phyloP scores from a whole-genome alignment of 108 stramenopile genomes.

The Fistulifera solaris region DNA sequence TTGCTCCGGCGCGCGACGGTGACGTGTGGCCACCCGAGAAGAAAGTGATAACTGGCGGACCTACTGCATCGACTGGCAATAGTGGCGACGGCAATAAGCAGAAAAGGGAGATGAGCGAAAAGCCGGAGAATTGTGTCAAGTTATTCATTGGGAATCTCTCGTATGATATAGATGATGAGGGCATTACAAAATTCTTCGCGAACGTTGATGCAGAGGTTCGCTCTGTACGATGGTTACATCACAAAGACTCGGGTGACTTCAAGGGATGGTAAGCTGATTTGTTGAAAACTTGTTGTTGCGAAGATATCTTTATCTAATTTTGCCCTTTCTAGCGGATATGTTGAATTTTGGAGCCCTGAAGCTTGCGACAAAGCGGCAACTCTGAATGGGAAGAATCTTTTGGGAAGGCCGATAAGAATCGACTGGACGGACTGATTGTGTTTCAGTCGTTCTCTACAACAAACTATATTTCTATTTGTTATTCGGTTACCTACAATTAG shows the following conservation, averaged over 20 bases:
- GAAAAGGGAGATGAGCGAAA: slow-evolving; percentile 75
- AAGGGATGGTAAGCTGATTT: slow-evolving; percentile 70
- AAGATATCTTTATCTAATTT: background rate
- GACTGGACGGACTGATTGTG: slow-evolving; percentile 92
- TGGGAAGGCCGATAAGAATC: slow-evolving; percentile 83
- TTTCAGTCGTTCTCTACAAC: too few relatives aligned
- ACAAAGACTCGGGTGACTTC: slow-evolving; percentile 90
- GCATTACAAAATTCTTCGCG: slow-evolving; percentile 83
- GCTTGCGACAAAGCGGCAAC: slow-evolving; percentile 85
- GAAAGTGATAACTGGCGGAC: slow-evolving; percentile 39
- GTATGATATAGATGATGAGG: slow-evolving; percentile 92
- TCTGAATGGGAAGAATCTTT: slow-evolving; percentile 80
- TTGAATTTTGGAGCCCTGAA: slow-evolving; percentile 85
- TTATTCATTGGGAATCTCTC: slow-evolving; percentile 90
- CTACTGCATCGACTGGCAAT: slow-evolving; percentile 25
- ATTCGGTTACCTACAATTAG: too few relatives aligned
- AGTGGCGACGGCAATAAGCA: slow-evolving; percentile 64
- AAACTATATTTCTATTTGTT: too few relatives aligned
- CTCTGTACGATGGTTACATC: slow-evolving; percentile 88
- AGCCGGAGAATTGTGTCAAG: slow-evolving; percentile 78
- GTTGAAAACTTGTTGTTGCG: background rate
- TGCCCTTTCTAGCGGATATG: slow-evolving; percentile 48
- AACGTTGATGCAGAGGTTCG: slow-evolving; percentile 82
- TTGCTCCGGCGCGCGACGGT: slow-evolving; percentile 73
- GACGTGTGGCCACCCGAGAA: slow-evolving; percentile 82